Base-by-base conservation (phyloP, 345 rosid genomes). In the Aquilaria malaccensis region DNA sequence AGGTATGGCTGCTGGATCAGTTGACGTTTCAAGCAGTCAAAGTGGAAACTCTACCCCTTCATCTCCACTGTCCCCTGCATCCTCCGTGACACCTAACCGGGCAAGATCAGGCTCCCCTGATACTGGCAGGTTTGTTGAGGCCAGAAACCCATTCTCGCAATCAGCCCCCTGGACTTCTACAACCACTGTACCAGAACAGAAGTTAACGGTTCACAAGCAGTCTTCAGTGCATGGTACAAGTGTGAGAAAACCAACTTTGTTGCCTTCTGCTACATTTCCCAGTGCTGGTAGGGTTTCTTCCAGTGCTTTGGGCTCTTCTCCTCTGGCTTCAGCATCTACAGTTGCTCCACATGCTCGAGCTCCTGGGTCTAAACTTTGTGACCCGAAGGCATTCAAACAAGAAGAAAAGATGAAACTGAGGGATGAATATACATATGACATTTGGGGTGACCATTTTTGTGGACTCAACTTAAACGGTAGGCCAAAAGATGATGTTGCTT, bases 11-110 rank as follows among this genome's bases (percentile, higher is more conserved):
- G 70, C 81, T 13, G 73, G 65, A 54, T 60, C 69, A 4, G 62
- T 80, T 14, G 97, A 93, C 59, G 88, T 80, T 32, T 89, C 96
- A 10, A 93, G 97, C 67, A 93, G 94, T 73, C 88, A 87, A 63
- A 93, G 96, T 43, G 98, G 92, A 67, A 84, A 81, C 67, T 89
- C 98, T 33, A 93, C 98, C 10, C 97, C 98, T 13, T 85, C 88
- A 9, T 87, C 97, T 54, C 96, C 97, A 2, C 59, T 79, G 51
- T 92, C 98, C 55, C 95, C 91, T 45, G 46, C 64, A 50, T 67
- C 70, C 48, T 69, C 79, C 30, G 53, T 43, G 41, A 71, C 68
- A 13, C 61, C 80, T 50, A 66, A 62, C 32, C 71, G 80, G 6
- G 14, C 61, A 22, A 72, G 69, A 71, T 61, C 76, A 31, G 65